Percentiles rank a stretch among this genome's conserved stretches.
These are phyloP conservation scores for Ascochyta viciae-villosae DNA, from an alignment of 2,329 filamentous ascomycete species.

Conservation along the genomic window DNA sequence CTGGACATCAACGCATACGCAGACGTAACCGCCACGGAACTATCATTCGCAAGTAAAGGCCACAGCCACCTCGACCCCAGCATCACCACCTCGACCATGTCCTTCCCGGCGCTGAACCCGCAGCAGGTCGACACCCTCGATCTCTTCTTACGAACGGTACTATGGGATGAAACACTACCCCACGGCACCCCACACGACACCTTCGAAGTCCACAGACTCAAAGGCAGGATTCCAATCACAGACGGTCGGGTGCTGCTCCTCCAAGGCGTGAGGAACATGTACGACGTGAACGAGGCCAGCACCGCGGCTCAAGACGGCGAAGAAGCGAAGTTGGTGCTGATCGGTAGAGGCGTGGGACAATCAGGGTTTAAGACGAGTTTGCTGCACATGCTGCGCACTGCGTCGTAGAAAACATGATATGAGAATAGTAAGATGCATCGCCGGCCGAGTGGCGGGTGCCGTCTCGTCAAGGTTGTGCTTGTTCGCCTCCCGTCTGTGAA, in stretches of 20 bases:
- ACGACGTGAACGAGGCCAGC: conserved; percentile 77
- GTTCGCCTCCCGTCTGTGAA: no score
- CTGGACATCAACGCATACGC: conserved; percentile 95
- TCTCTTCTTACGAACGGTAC: conserved; percentile 78
- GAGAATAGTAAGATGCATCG: no score
- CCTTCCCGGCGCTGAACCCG: conserved; percentile 65
- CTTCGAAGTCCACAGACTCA: conserved; percentile 88
- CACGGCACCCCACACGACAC: conserved; percentile 23
- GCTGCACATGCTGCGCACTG: not conserved
- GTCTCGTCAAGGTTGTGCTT: no score
- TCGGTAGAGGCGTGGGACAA: conserved; percentile 41
- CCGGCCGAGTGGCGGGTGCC: no score
- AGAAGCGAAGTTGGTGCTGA: conserved; percentile 42
- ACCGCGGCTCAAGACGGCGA: not conserved
- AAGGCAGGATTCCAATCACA: conserved; percentile 74
- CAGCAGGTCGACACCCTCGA: conserved; percentile 72
- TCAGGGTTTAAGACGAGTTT: conserved; percentile 22
- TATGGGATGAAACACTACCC: conserved; percentile 80
- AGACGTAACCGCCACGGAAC: conserved; percentile 67
- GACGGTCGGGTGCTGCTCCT: conserved; percentile 76
- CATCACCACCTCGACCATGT: conserved; percentile 82
- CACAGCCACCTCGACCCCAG: conserved; percentile 93
- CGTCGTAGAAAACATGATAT: not conserved
- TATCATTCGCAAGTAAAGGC: conserved; percentile 76
- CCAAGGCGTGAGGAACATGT: conserved; percentile 91